These are phyloP conservation scores for Parachaetomium inaequale DNA, from an alignment of 495 filamentous ascomycete species.

Conservation along the genomic window DNA sequence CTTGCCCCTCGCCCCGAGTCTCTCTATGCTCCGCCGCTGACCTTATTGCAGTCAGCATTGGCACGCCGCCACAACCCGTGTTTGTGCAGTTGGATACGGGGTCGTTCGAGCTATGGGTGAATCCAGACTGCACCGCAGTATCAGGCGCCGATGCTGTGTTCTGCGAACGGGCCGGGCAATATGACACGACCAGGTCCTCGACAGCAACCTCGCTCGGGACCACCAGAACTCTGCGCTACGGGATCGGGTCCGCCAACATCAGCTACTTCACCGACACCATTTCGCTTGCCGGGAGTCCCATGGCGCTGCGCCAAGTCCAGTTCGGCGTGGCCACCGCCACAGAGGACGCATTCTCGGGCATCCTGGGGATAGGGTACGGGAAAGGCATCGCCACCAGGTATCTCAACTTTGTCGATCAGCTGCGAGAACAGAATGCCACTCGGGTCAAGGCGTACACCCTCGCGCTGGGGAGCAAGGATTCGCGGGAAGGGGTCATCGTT, in stretches of 20 bases:
- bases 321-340: conserved; percentile 44
- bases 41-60: conserved; percentile 41
- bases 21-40: conserved; percentile 19
- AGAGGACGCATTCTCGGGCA: conserved; percentile 44
- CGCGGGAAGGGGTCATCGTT: conserved; percentile 68
- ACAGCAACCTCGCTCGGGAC: conserved; percentile 30
- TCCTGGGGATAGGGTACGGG: conserved; percentile 48
- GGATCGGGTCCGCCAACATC: conserved; percentile 45
- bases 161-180: conserved; percentile 41
- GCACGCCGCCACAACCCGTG: conserved; percentile 45
- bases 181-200: conserved; percentile 38
- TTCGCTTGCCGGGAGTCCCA: conserved; percentile 37
- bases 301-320: conserved; percentile 37
- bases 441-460: conserved; percentile 47
- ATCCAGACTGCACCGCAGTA: conserved; percentile 44
- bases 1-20: not conserved
- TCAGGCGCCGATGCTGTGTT: conserved; percentile 38
- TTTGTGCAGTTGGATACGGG: conserved; percentile 50
- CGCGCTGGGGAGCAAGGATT: conserved; percentile 46
- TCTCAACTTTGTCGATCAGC: conserved; percentile 45
- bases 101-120: conserved; percentile 52
- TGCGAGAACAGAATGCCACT: conserved; percentile 40
- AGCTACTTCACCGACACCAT: conserved; percentile 45
- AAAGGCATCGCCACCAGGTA: conserved; percentile 40
- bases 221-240: conserved; percentile 41